Conservation (phyloP, 768 basidiomycete species). For the Kwoniella bestiolae region DNA sequence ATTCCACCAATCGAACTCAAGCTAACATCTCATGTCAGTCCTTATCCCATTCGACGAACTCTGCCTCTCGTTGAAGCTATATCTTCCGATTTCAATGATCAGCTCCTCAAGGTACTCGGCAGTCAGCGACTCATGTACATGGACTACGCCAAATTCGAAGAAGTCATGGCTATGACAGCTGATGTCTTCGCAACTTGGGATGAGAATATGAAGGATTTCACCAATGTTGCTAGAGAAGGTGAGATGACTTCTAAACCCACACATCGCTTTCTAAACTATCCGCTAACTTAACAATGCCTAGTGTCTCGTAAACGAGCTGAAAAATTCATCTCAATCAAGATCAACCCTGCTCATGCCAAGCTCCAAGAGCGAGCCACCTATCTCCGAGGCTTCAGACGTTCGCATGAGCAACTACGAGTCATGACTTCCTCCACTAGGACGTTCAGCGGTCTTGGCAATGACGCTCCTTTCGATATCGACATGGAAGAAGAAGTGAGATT, state of each 20-base stretch:
- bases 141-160: slow-evolving; percentile 92
- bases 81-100: slow-evolving; percentile 95
- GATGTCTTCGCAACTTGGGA: slow-evolving; percentile 87
- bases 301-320: slow-evolving; percentile 86
- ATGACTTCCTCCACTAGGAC: slow-evolving; percentile 97
- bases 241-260: slow-evolving; percentile 18
- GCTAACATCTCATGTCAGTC: slow-evolving; percentile 54
- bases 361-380: slow-evolving; percentile 86
- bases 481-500: slow-evolving; percentile 98
- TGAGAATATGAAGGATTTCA: slow-evolving; percentile 85
- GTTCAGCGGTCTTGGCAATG: slow-evolving; percentile 70
- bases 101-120: slow-evolving; percentile 84
- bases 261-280: not conserved
- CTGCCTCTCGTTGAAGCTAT: slow-evolving; percentile 98
- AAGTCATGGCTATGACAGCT: slow-evolving; percentile 73
- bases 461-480: slow-evolving; percentile 73
- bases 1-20: not conserved
- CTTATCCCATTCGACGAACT: slow-evolving; percentile 93
- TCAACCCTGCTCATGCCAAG: slow-evolving; percentile 85
- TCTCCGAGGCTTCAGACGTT: slow-evolving; percentile 88
- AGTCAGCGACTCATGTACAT: slow-evolving; percentile 90
- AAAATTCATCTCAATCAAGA: slow-evolving; percentile 96
- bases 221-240: slow-evolving; percentile 83
- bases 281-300: slow-evolving; percentile 16
- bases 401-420: slow-evolving; percentile 94